Evolutionary conservation across 805 yeast genomes (phyloP).

Genomic region (Wickerhamiella australiensis): DNA sequence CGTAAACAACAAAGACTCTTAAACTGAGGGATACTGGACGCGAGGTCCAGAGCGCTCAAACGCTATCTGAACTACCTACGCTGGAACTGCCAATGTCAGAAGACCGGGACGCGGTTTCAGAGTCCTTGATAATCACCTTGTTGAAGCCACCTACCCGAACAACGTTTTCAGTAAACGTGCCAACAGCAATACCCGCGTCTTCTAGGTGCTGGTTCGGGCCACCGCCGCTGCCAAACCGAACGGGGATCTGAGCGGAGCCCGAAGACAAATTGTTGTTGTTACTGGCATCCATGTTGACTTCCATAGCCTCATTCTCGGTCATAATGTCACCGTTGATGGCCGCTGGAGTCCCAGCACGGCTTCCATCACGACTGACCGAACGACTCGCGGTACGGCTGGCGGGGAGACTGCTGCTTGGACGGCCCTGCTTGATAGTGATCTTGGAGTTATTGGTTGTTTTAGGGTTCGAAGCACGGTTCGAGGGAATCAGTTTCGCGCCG

Average conservation of each 20-base stretch:
- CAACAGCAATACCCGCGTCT: slow-evolving; percentile 25
- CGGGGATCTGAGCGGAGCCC: neutral
- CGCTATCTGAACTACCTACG: neutral
- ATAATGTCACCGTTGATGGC: neutral
- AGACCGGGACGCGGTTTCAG: slow-evolving; percentile 2
- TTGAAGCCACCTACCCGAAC: slow-evolving; percentile 75
- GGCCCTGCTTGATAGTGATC: slow-evolving; percentile 45
- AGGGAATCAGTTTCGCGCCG: slow-evolving; percentile 17
- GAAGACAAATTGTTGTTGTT: neutral
- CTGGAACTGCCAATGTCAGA: neutral
- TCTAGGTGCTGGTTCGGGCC: neutral
- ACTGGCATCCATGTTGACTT: slow-evolving; percentile 11
- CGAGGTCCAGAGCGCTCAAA: neutral
- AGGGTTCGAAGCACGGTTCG: slow-evolving; percentile 58
- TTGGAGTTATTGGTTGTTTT: slow-evolving; percentile 47
- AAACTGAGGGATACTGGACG: too few species aligned
- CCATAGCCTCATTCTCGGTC: slow-evolving; percentile 19
- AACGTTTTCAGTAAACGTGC: slow-evolving; percentile 68
- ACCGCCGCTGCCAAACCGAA: neutral
- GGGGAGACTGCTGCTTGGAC: neutral
- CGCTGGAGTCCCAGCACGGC: slow-evolving; percentile 4
- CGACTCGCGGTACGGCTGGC: slow-evolving; percentile 1
- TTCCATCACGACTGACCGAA: neutral
- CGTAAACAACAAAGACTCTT: too few species aligned
- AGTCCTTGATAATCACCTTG: slow-evolving; percentile 53